Evolutionary conservation across 2,329 filamentous ascomycete genomes (phyloP).

Genomic region (Didymella lethalis): DNA sequence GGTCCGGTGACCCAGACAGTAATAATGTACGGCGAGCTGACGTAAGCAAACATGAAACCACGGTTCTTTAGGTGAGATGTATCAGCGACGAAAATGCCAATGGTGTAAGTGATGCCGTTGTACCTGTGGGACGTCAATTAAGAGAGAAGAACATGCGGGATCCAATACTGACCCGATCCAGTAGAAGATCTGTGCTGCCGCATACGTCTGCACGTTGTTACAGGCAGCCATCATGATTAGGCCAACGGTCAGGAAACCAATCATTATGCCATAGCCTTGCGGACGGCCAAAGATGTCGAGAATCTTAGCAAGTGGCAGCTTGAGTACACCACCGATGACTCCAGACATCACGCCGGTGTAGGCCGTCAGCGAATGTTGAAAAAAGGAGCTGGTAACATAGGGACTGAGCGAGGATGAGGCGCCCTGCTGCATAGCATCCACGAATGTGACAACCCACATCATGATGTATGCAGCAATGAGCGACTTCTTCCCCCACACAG

Average conservation of each 20-base stretch:
- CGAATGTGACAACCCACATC: constrained; percentile 29
- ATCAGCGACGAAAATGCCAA: constrained; percentile 72
- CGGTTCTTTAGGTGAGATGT: constrained; percentile 69
- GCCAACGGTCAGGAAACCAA: constrained; percentile 27
- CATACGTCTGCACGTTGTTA: constrained; percentile 65
- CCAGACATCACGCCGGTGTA: constrained; percentile 41
- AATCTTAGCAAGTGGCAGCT: constrained; percentile 49
- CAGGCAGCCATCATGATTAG: constrained; percentile 73
- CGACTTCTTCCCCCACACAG: constrained; percentile 50
- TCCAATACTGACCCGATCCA: constrained; percentile 60
- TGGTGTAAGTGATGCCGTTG: constrained; percentile 65
- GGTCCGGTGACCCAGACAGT: constrained; percentile 33
- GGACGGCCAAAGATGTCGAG: constrained; percentile 51
- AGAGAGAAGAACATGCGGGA: not conserved
- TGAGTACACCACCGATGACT: constrained; percentile 46
- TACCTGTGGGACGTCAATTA: not conserved
- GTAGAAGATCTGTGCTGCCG: constrained; percentile 71
- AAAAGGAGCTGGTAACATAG: constrained; percentile 50
- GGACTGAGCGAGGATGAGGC: constrained; percentile 45
- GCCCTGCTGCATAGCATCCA: constrained; percentile 54
- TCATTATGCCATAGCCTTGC: constrained; percentile 44
- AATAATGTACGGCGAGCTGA: constrained; percentile 31
- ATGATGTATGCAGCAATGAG: constrained; percentile 51
- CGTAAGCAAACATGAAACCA: constrained; percentile 65
- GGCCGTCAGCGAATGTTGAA: constrained; percentile 41